These are phyloP conservation scores for Saccharomycopsis sp. DNA, from an alignment of 805 yeast species.

Conservation along the genomic window DNA sequence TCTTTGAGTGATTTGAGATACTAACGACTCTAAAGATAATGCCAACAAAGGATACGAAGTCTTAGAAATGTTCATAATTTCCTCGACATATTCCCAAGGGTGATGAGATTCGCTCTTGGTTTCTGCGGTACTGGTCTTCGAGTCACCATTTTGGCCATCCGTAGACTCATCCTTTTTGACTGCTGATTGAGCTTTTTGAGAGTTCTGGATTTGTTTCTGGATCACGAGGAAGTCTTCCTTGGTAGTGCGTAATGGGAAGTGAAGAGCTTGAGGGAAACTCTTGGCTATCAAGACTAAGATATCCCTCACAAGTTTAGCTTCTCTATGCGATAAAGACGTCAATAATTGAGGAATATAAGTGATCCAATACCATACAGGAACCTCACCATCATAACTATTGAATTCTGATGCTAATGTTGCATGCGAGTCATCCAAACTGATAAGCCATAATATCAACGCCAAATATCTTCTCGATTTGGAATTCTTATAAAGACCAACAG, in stretches of 20 bases:
- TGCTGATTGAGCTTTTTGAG: slow-evolving; percentile 22
- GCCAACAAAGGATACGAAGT: slow-evolving; percentile 95
- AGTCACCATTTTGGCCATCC: slow-evolving; percentile 1
- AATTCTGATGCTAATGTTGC: slow-evolving; percentile 83
- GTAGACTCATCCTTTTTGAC: slow-evolving; percentile 18
- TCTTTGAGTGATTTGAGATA: slow-evolving; percentile 90
- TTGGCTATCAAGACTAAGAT: slow-evolving; percentile 89
- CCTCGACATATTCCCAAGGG: slow-evolving; percentile 92
- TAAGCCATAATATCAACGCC: slow-evolving; percentile 88
- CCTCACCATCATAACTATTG: slow-evolving; percentile 89
- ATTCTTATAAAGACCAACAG: slow-evolving; percentile 92
- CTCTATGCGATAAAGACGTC: slow-evolving; percentile 83
- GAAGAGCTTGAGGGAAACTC: slow-evolving; percentile 94
- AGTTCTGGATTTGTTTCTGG: slow-evolving; percentile 57
- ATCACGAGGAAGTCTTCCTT: slow-evolving; percentile 87
- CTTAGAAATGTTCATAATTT: slow-evolving; percentile 88
- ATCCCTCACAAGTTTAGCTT: slow-evolving; percentile 82
- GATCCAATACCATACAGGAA: slow-evolving; percentile 99
- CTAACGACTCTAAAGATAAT: slow-evolving; percentile 85
- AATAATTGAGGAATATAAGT: slow-evolving; percentile 92
- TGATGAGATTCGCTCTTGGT: slow-evolving; percentile 31
- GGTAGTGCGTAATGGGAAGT: slow-evolving; percentile 91
- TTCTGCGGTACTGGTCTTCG: not conserved
- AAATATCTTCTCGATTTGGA: slow-evolving; percentile 82
- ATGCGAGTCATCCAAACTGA: slow-evolving; percentile 79